A percentile compares a stretch with the other conserved stretches of the same genome.
Evolutionary conservation across 2,329 filamentous ascomycete species (phyloP).

Genomic region (Stagonosporopsis tanaceti): DNA sequence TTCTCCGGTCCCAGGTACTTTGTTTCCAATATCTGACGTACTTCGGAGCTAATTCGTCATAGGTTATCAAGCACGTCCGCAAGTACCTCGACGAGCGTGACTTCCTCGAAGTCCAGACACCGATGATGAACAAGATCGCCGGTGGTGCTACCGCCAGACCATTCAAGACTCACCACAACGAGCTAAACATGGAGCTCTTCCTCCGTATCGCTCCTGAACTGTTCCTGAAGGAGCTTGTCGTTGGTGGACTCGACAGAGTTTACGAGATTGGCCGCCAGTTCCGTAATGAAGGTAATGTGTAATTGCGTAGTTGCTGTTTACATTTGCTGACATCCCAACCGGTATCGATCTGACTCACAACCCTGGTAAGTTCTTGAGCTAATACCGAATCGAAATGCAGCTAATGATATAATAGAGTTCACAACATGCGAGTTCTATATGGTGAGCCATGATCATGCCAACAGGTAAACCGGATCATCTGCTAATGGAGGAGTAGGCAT

Average conservation of each 20-base stretch:
- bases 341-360: conserved; percentile 92
- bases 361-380: conserved; percentile 54
- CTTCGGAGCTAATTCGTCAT: conserved; percentile 69
- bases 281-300: conserved; percentile 77
- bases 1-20: conserved; percentile 41
- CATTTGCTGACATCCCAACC: not conserved
- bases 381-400: not conserved
- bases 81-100: conserved; percentile 86
- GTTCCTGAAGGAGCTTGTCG: conserved; percentile 94
- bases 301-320: not conserved
- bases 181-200: conserved; percentile 91
- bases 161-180: conserved; percentile 96
- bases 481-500: conserved; percentile 56
- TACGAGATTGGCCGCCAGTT: conserved; percentile 97
- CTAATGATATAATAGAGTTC: conserved; percentile 64
- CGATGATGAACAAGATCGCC: conserved; percentile 96
- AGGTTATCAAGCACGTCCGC: conserved; percentile 89
- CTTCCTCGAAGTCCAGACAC: conserved; percentile 92
- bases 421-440: conserved; percentile 98
- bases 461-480: not conserved
- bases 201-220: conserved; percentile 95
- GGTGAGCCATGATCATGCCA: not conserved
- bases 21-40: not conserved
- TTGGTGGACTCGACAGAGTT: conserved; percentile 91
- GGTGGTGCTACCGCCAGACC: conserved; percentile 95